phyloP scores from a whole-genome alignment of 2,329 filamentous ascomycete genomes.

The Apiospora hydei region DNA sequence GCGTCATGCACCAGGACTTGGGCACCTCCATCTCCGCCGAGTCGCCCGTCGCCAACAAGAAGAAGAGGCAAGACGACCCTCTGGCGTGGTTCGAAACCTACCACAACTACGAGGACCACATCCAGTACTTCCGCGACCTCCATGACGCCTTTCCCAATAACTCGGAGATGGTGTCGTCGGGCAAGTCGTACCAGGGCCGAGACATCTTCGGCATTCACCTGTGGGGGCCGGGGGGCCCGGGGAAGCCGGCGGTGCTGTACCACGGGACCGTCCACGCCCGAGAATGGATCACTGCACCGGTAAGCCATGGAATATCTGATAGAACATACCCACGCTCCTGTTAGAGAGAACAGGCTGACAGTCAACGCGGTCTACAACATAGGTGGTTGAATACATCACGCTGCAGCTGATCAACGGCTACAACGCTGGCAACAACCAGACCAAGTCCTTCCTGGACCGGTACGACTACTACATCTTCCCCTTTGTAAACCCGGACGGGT shows the following conservation, averaged over 20 bases:
- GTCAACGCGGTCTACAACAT: neutral
- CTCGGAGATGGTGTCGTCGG: conserved; percentile 54
- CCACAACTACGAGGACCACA: conserved; percentile 58
- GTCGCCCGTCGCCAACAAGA: conserved; percentile 23
- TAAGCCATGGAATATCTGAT: conserved; percentile 57
- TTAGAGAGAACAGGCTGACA: neutral
- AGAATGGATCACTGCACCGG: conserved; percentile 61
- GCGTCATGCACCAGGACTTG: conserved; percentile 41
- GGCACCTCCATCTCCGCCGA: conserved; percentile 41
- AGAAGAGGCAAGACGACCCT: conserved; percentile 38
- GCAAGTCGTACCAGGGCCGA: conserved; percentile 53
- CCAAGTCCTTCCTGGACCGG: conserved; percentile 56
- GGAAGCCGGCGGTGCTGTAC: conserved; percentile 56
- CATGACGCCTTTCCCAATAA: conserved; percentile 51
- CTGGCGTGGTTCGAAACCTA: conserved; percentile 57
- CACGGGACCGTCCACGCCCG: conserved; percentile 61
- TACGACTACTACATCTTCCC: conserved; percentile 73
- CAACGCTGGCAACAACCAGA: conserved; percentile 42
- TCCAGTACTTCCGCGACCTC: conserved; percentile 53
- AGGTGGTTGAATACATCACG: conserved; percentile 56
- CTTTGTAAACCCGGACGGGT: conserved; percentile 68
- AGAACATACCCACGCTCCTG: no score
- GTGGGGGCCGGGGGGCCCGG: conserved; percentile 53
- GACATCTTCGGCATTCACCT: conserved; percentile 66
- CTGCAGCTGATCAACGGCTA: conserved; percentile 54